phyloP scores from a whole-genome alignment of 2,329 filamentous ascomycete genomes.

The Fusarium phyllophilum region DNA sequence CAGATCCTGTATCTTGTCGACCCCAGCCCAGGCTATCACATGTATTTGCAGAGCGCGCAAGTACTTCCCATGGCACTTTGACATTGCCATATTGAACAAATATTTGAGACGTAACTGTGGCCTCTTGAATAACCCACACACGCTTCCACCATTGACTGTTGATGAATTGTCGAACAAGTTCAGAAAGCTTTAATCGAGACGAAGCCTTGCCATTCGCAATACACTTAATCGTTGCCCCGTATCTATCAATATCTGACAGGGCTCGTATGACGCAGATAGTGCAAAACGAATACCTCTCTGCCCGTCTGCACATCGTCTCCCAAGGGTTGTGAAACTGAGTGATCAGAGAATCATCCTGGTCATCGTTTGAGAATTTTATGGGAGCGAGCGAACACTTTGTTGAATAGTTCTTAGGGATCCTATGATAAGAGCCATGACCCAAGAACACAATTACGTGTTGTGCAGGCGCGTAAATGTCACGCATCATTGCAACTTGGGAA shows the following conservation, averaged over 20 bases:
- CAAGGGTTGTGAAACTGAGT: neutral
- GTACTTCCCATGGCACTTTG: neutral
- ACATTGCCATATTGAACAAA: neutral
- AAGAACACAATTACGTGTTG: neutral
- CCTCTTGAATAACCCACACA: neutral
- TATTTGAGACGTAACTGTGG: neutral
- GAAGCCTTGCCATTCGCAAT: neutral
- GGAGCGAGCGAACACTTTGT: neutral
- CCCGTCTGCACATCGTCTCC: neutral
- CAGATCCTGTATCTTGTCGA: neutral
- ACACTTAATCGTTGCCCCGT: neutral
- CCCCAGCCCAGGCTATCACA: neutral
- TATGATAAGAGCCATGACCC: neutral
- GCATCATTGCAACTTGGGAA: neutral
- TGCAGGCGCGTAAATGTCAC: neutral
- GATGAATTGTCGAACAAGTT: neutral
- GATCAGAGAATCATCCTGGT: neutral
- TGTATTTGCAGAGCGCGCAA: neutral
- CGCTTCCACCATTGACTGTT: neutral
- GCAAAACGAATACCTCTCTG: neutral
- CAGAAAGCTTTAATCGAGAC: neutral
- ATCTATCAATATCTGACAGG: neutral
- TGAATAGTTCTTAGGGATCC: neutral
- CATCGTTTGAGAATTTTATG: neutral
- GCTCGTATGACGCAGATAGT: neutral